phyloP scores from a whole-genome alignment of 2,329 filamentous ascomycete species.

The Monosporascus sp. region DNA sequence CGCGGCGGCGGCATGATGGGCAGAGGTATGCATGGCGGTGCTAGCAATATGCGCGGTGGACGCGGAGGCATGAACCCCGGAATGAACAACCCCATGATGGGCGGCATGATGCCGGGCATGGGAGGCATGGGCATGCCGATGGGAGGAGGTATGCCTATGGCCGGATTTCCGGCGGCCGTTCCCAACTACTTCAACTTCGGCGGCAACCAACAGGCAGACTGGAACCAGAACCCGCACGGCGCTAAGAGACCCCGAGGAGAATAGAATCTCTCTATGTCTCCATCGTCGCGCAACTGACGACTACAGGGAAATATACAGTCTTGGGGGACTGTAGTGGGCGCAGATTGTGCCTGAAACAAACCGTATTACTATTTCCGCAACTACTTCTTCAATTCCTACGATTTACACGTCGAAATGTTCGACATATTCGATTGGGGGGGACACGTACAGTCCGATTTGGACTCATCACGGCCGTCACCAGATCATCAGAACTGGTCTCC shows the following conservation, averaged over 20 bases:
- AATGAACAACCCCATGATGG: slow-evolving; percentile 26
- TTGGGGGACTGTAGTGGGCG: background rate
- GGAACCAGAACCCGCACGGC: slow-evolving; percentile 29
- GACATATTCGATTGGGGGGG: too few relatives aligned
- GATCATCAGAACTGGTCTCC: too few relatives aligned
- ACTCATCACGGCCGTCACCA: too few relatives aligned
- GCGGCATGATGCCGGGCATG: slow-evolving; percentile 26
- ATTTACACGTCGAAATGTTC: too few relatives aligned
- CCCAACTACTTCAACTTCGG: slow-evolving; percentile 27
- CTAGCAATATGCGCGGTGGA: slow-evolving; percentile 26
- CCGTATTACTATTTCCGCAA: too few relatives aligned
- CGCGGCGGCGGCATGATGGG: slow-evolving; percentile 29
- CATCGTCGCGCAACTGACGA: too few relatives aligned
- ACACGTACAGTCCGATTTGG: too few relatives aligned
- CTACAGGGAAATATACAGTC: background rate
- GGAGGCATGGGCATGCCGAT: slow-evolving; percentile 27
- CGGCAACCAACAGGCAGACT: slow-evolving; percentile 27
- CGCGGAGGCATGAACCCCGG: slow-evolving; percentile 24
- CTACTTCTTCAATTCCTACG: too few relatives aligned
- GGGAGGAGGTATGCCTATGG: slow-evolving; percentile 8
- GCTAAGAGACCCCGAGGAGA: slow-evolving; percentile 28
- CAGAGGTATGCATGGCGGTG: slow-evolving; percentile 24
- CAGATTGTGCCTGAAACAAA: too few relatives aligned
- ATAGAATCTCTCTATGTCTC: slow-evolving; percentile 8
- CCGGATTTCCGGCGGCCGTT: slow-evolving; percentile 26